Evolutionary conservation across 352 stramenopile genomes (phyloP), one percentile per base, ranked within the genome.

Genomic region (Blastocystis sp.): DNA sequence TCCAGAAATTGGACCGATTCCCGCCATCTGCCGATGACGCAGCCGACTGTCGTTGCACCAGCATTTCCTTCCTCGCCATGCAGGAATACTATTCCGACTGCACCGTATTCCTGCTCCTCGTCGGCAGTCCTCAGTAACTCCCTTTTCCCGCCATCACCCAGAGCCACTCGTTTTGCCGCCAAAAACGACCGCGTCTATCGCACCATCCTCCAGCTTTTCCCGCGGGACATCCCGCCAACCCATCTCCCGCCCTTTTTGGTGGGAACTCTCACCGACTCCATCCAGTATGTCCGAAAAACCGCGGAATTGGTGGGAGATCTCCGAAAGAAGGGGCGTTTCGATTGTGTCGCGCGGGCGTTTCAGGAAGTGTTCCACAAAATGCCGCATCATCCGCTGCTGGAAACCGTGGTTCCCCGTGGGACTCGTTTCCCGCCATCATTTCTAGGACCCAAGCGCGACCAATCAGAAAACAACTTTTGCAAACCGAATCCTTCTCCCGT

Each of bases 81-180:
- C 69, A 65, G 40, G 16, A 21, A 29, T 81, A 81, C 29, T 81
- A 64, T n/a, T 81, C 44, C 46, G 61, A 81, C 36, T 81, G 69
- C 44, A 49, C 6, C 9, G 21, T 81, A 9, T 54, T 27, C 42
- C 49, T 81, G 18, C 27, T 81, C 3, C 49, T 81, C 7, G 49
- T 29, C 6, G 69, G 69, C 27, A 46, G 40, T 42, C 24, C 27
- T 3, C 24, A 44, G 61, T 72, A 3, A 46, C 8, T n/a, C 27
- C 42, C 1, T 11, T 1, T 48, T 1, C 8, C 8, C 14, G n/a
- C 42, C 29, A 72, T 59, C 4, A 46, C 21, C n/a, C 27, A 65
- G 32, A 4, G 42, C 69, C 11, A 29, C 53, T 4, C 32, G 53
- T 4, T 81, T 64, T 61, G 69, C 69, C 34, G 7, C 24, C 24